These are phyloP conservation scores for Leonotis leonurus DNA, from an alignment of 257 asterid species.

Conservation along the genomic window DNA sequence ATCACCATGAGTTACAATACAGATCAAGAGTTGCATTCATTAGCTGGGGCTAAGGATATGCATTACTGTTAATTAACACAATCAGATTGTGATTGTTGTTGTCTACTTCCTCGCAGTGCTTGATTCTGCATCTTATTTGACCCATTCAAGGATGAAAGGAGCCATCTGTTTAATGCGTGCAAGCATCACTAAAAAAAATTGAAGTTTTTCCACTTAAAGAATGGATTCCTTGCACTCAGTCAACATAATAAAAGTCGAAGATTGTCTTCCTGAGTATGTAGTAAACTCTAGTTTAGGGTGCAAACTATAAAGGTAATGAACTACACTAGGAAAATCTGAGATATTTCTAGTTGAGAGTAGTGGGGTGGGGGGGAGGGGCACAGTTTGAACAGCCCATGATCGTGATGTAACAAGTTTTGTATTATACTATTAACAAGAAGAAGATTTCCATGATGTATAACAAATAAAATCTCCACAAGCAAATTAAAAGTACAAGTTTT, in stretches of 20 bases:
- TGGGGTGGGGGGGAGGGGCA: neutral
- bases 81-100: neutral
- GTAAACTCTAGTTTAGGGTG: too few relatives aligned
- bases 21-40: too few relatives aligned
- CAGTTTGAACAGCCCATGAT: neutral
- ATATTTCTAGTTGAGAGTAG: neutral
- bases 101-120: neutral
- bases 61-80: too few relatives aligned
- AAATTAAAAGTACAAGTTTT: neutral
- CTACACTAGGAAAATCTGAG: too few relatives aligned
- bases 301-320: too few relatives aligned
- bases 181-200: neutral
- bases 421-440: constrained; percentile 12
- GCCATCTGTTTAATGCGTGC: constrained; percentile 1
- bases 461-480: neutral
- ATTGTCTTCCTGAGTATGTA: too few relatives aligned
- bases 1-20: too few relatives aligned
- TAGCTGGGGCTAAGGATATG: too few relatives aligned
- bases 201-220: neutral
- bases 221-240: constrained; percentile 15
- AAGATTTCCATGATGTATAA: neutral
- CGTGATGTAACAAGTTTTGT: neutral
- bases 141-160: neutral
- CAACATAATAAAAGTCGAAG: neutral
- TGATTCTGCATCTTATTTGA: too few relatives aligned